Percentiles rank a stretch among this genome's conserved stretches.
These are phyloP conservation scores for Candida ulmi DNA, from an alignment of 805 yeast species.

Conservation along the genomic window DNA sequence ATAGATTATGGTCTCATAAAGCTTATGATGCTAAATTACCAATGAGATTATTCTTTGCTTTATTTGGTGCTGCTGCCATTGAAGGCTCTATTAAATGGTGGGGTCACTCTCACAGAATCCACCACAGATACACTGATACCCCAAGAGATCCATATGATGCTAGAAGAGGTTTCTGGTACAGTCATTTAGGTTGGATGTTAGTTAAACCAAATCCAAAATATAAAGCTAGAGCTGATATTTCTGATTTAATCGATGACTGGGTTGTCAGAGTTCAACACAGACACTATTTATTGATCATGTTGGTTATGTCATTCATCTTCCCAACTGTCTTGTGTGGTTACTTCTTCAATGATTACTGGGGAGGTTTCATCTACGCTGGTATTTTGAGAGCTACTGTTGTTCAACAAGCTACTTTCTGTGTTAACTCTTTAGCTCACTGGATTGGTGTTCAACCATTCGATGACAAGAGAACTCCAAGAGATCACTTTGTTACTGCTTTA, in stretches of 20 bases:
- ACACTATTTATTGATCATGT: slow-evolving; percentile 63
- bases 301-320: slow-evolving; percentile 51
- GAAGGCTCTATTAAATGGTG: slow-evolving; percentile 90
- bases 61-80: slow-evolving; percentile 77
- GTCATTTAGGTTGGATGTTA: slow-evolving; percentile 87
- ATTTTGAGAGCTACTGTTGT: slow-evolving; percentile 61
- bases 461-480: slow-evolving; percentile 83
- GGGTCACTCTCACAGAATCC: slow-evolving; percentile 81
- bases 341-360: slow-evolving; percentile 54
- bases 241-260: slow-evolving; percentile 75
- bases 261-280: slow-evolving; percentile 77
- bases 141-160: slow-evolving; percentile 83
- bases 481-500: slow-evolving; percentile 72
- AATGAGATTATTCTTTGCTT: slow-evolving; percentile 58
- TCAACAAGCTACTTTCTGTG: slow-evolving; percentile 85
- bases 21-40: slow-evolving; percentile 61
- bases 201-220: slow-evolving; percentile 74
- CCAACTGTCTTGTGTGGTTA: slow-evolving; percentile 56
- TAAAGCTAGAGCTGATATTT: slow-evolving; percentile 53
- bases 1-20: slow-evolving; percentile 74
- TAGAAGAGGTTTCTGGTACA: slow-evolving; percentile 75
- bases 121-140: slow-evolving; percentile 84
- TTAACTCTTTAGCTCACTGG: slow-evolving; percentile 83
- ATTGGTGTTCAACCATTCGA: slow-evolving; percentile 83
- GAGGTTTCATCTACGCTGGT: slow-evolving; percentile 78